Evolutionary conservation across 2,329 filamentous ascomycete species (phyloP).

Genomic region (Fusarium tricinctum): DNA sequence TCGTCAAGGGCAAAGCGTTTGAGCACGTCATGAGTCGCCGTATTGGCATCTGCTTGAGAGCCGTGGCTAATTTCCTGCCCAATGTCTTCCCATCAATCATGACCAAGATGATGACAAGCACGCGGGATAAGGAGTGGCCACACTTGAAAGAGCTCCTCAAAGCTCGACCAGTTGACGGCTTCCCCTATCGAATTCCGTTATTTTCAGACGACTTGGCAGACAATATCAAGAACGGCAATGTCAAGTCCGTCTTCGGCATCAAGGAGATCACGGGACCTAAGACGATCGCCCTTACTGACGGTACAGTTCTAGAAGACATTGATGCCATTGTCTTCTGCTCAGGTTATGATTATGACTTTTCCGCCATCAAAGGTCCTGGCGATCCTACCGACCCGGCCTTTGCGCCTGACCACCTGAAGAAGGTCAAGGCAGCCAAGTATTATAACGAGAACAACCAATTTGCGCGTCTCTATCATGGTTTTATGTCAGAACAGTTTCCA

Average conservation of each 20-base stretch:
- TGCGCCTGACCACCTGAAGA: conserved; percentile 48
- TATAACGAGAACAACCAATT: conserved; percentile 45
- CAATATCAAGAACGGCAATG: conserved; percentile 48
- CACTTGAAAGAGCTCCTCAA: conserved; percentile 30
- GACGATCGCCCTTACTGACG: conserved; percentile 50
- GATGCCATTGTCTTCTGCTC: conserved; percentile 54
- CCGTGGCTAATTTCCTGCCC: conserved; percentile 29
- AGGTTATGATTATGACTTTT: conserved; percentile 52
- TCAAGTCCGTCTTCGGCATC: conserved; percentile 50
- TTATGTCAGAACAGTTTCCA: conserved; percentile 53
- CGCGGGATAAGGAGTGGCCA: conserved; percentile 43
- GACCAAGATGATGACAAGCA: conserved; percentile 33
- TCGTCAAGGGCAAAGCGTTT: conserved; percentile 53
- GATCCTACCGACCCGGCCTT: conserved; percentile 47
- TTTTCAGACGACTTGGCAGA: conserved; percentile 50
- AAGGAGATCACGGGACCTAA: conserved; percentile 49
- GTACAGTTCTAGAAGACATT: conserved; percentile 51
- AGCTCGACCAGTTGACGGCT: conserved; percentile 32
- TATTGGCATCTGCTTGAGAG: conserved; percentile 40
- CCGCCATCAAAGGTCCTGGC: conserved; percentile 48
- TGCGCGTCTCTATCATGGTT: conserved; percentile 51
- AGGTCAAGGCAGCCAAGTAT: conserved; percentile 42
- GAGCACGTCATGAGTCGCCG: conserved; percentile 54
- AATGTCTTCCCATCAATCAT: conserved; percentile 29
- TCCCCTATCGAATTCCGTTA: conserved; percentile 48